Evolutionary conservation across 345 rosid species (phyloP).

Genomic region (Adansonia digitata): DNA sequence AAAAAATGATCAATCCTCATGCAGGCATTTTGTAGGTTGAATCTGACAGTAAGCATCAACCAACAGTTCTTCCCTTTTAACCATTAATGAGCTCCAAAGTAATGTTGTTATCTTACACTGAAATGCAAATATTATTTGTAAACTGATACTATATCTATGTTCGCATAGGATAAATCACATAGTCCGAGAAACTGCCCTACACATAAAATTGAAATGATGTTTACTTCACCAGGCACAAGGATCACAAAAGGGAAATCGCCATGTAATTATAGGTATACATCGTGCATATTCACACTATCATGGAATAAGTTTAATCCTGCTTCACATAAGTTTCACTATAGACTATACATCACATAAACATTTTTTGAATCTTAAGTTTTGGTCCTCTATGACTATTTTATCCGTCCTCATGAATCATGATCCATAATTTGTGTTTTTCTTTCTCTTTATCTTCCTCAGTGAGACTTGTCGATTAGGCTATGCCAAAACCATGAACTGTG

Average conservation of each 20-base stretch:
- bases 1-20: conserved; percentile 16
- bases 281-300: neutral
- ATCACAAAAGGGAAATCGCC: conserved; percentile 15
- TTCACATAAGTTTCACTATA: neutral
- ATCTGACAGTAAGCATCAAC: conserved; percentile 22
- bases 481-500: conserved; percentile 5
- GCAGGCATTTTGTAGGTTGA: conserved; percentile 17
- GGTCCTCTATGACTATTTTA: neutral
- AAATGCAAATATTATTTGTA: neutral
- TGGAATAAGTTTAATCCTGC: neutral
- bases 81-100: neutral
- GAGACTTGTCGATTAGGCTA: conserved; percentile 13
- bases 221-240: conserved; percentile 7
- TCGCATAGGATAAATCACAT: conserved; percentile 31
- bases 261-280: conserved; percentile 17
- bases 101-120: neutral
- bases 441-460: conserved; percentile 5
- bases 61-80: neutral
- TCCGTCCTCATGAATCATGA: conserved; percentile 9
- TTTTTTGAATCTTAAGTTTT: neutral
- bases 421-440: neutral
- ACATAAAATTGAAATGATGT: conserved; percentile 14
- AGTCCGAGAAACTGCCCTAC: conserved; percentile 13
- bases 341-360: neutral
- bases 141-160: neutral